Evolutionary conservation across 129 eudicot species (phyloP).

Genomic region (Flaveria bidentis): DNA sequence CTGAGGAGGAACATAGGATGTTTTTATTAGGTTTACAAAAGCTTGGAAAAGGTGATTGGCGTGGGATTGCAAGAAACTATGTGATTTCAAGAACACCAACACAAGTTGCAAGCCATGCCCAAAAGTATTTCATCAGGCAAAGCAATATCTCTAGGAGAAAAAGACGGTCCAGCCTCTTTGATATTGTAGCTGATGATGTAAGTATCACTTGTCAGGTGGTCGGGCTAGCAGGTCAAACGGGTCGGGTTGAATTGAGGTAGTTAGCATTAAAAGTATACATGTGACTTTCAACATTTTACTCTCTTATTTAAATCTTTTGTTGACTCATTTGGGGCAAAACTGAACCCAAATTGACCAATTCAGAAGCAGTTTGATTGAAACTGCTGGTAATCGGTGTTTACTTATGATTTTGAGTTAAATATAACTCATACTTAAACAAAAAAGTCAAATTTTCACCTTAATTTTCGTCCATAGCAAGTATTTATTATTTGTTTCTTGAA

Average conservation of each 20-base stretch:
- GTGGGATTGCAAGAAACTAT: conserved; percentile 86
- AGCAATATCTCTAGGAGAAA: conserved; percentile 80
- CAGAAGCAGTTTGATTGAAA: background rate
- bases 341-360: background rate
- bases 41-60: conserved; percentile 98
- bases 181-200: conserved; percentile 84
- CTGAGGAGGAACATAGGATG: conserved; percentile 94
- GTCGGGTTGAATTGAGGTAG: background rate
- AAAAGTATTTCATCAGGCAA: conserved; percentile 85
- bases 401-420: background rate
- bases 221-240: conserved; percentile 6
- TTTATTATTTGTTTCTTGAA: background rate
- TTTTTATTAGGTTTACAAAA: conserved; percentile 88
- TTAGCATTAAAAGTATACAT: background rate
- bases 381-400: background rate
- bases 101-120: conserved; percentile 95
- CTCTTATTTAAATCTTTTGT: background rate
- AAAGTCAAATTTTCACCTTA: background rate
- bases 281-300: background rate
- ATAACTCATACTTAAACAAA: background rate
- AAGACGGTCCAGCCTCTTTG: conserved; percentile 91
- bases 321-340: background rate
- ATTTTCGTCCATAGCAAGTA: background rate
- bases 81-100: conserved; percentile 91
- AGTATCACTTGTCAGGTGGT: conserved; percentile 29